Conservation (phyloP, 2,329 filamentous ascomycete genomes). For the Fusarium sp. region DNA sequence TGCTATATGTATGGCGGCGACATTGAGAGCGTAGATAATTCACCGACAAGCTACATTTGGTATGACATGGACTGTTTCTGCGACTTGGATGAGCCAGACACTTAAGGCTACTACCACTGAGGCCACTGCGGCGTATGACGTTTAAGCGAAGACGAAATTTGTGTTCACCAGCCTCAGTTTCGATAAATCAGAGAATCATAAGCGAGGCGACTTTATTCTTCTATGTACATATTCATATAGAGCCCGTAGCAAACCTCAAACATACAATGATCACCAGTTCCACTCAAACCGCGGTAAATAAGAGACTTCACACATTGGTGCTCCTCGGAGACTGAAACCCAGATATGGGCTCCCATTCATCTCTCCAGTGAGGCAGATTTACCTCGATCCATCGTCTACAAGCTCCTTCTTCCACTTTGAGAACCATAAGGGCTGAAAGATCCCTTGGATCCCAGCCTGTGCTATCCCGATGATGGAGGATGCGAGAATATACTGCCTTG, state of each 20-base stretch:
- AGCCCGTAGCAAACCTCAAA: rapidly evolving
- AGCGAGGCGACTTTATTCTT: neutral
- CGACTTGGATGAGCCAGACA: neutral
- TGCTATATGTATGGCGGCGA: rapidly evolving
- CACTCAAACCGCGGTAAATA: too few species aligned
- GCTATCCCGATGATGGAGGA: neutral
- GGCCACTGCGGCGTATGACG: rapidly evolving
- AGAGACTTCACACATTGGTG: rapidly evolving
- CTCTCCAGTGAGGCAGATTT: neutral
- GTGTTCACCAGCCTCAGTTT: neutral
- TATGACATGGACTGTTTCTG: neutral
- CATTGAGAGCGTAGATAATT: rapidly evolving
- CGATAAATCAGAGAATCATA: rapidly evolving
- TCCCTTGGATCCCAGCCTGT: neutral
- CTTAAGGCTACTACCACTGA: too few species aligned
- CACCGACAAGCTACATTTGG: rapidly evolving
- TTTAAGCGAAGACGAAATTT: rapidly evolving
- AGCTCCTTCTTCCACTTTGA: neutral
- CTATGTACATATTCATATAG: neutral
- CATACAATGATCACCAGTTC: neutral
- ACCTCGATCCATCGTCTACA: neutral
- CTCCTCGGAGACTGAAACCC: neutral
- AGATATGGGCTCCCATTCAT: neutral
- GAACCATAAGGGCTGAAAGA: neutral
- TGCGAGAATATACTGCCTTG: neutral